A percentile compares a stretch with the other conserved stretches of the same genome.
phyloP scores from a whole-genome alignment of 2,329 filamentous ascomycete species.

The Clonostachys sp. region DNA sequence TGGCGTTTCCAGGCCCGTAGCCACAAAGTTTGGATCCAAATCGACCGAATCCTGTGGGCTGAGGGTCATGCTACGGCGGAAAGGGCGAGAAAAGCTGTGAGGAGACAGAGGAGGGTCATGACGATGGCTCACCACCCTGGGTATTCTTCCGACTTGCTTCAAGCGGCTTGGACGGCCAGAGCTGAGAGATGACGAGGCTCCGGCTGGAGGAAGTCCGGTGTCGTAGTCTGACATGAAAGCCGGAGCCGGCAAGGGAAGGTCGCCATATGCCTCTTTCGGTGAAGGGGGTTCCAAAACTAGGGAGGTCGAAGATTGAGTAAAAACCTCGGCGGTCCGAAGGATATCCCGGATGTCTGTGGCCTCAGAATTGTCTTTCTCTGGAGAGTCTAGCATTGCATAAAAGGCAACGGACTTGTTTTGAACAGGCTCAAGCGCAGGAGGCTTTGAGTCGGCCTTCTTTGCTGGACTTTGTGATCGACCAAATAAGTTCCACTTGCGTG shows the following conservation, averaged over 20 bases:
- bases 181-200: background rate
- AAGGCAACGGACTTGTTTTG: slow-evolving; percentile 48
- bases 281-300: too few relatives aligned
- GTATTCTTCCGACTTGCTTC: slow-evolving; percentile 80
- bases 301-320: slow-evolving; percentile 10
- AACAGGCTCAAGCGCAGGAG: slow-evolving; percentile 36
- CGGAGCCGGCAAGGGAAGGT: too few relatives aligned
- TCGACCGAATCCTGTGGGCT: slow-evolving; percentile 17
- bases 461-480: slow-evolving; percentile 45
- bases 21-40: slow-evolving; percentile 30
- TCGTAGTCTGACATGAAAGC: too few relatives aligned
- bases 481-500: slow-evolving; percentile 61
- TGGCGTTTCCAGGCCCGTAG: slow-evolving; percentile 34
- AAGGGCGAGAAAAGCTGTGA: slow-evolving; percentile 83
- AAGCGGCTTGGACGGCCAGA: slow-evolving; percentile 49
- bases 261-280: too few relatives aligned
- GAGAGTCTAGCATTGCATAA: slow-evolving; percentile 58
- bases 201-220: too few relatives aligned
- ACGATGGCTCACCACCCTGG: slow-evolving; percentile 69
- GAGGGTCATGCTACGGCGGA: slow-evolving; percentile 48
- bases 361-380: slow-evolving; percentile 47
- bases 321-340: slow-evolving; percentile 42
- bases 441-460: slow-evolving; percentile 29
- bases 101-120: slow-evolving; percentile 59
- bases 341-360: slow-evolving; percentile 34